Percentiles rank a stretch among this genome's conserved stretches.
Conservation (phyloP, 192 early-diverging fungal genomes). For the Backusella westeae region DNA sequence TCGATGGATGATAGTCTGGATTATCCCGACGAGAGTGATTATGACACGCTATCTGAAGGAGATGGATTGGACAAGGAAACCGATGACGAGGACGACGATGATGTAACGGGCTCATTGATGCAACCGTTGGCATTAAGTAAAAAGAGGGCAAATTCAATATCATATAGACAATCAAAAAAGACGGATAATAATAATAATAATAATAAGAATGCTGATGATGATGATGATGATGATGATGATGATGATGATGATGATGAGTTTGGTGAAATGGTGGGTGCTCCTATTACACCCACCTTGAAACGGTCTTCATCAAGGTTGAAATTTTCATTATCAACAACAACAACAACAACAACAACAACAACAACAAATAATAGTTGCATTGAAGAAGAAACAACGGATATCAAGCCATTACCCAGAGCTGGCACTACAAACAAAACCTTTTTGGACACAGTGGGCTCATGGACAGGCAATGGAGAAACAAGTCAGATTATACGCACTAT, state of each 20-base stretch:
- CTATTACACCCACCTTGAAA: not conserved
- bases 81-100: not conserved
- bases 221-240: not conserved
- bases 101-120: conserved; percentile 4
- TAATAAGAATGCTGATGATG: too few species aligned
- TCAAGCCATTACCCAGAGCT: not conserved
- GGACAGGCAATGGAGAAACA: conserved; percentile 28
- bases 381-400: not conserved
- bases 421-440: not conserved
- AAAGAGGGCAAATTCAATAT: not conserved
- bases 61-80: not conserved
- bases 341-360: not conserved
- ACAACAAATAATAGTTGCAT: not conserved
- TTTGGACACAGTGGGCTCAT: conserved; percentile 18
- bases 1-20: not conserved
- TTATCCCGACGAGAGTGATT: conserved; percentile 13
- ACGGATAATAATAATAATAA: not conserved
- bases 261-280: conserved; percentile 9
- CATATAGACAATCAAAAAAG: not conserved
- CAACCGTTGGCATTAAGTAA: not conserved
- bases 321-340: not conserved
- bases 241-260: conserved; percentile 6
- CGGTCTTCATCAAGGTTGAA: not conserved
- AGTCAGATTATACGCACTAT: conserved; percentile 26
- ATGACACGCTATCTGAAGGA: not conserved